Evolutionary conservation across 2,329 filamentous ascomycete genomes (phyloP).

Genomic region (Colletotrichum gigasporum): DNA sequence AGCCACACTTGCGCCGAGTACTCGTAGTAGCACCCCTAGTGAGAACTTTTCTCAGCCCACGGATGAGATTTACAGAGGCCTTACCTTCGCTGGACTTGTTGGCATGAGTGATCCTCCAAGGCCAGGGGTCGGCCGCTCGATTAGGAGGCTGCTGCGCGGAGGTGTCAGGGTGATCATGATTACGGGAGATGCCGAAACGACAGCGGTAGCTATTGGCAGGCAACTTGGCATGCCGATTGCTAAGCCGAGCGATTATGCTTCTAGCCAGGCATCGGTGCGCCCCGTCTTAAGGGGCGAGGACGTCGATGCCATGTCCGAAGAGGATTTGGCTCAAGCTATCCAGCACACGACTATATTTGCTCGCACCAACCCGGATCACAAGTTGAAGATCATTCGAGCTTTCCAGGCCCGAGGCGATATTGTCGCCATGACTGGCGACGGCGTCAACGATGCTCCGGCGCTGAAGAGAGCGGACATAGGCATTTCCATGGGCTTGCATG

Average conservation of each 20-base stretch:
- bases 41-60: slow-evolving; percentile 52
- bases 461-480: slow-evolving; percentile 98
- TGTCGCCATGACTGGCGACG: slow-evolving; percentile 98
- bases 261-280: slow-evolving; percentile 68
- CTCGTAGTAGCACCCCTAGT: slow-evolving; percentile 64
- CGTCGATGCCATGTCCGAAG: slow-evolving; percentile 89
- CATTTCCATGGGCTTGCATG: slow-evolving; percentile 94
- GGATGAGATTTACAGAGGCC: slow-evolving; percentile 77
- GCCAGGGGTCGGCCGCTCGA: slow-evolving; percentile 88
- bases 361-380: slow-evolving; percentile 95
- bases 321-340: slow-evolving; percentile 85
- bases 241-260: slow-evolving; percentile 58
- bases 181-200: slow-evolving; percentile 94
- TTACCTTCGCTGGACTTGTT: slow-evolving; percentile 91
- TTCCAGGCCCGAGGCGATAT: slow-evolving; percentile 94
- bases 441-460: slow-evolving; percentile 96
- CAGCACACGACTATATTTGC: slow-evolving; percentile 93
- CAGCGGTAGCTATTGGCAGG: slow-evolving; percentile 90
- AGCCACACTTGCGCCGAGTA: slow-evolving; percentile 41
- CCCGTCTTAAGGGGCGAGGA: slow-evolving; percentile 89
- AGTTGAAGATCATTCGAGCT: slow-evolving; percentile 94
- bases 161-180: slow-evolving; percentile 99
- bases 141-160: slow-evolving; percentile 88
- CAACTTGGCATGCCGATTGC: slow-evolving; percentile 93
- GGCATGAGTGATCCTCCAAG: slow-evolving; percentile 98